A percentile compares a stretch with the other conserved stretches of the same genome.
These are phyloP conservation scores for Ustilago xerochloae DNA, from an alignment of 1,284 basidiomycete species.

Conservation along the genomic window DNA sequence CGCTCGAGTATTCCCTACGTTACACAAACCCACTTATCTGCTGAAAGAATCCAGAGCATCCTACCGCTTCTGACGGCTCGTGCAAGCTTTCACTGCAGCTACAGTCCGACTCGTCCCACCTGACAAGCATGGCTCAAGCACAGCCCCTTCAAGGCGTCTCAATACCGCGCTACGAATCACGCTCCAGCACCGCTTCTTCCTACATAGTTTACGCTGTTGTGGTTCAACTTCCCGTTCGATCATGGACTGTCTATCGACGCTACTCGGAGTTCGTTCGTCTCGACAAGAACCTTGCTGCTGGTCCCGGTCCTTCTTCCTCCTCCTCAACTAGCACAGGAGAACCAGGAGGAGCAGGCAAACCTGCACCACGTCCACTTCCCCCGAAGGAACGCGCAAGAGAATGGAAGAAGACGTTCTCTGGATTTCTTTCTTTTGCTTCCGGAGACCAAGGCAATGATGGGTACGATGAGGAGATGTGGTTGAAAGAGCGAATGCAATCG, in stretches of 20 bases:
- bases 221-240: constrained; percentile 77
- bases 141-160: constrained; percentile 65
- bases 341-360: constrained; percentile 28
- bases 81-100: too few relatives aligned
- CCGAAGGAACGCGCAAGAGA: constrained; percentile 78
- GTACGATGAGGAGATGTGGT: constrained; percentile 69
- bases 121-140: constrained; percentile 41
- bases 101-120: too few relatives aligned
- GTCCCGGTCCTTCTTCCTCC: constrained; percentile 70
- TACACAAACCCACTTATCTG: too few relatives aligned
- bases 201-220: constrained; percentile 84
- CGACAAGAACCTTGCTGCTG: constrained; percentile 80
- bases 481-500: constrained; percentile 79
- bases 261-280: constrained; percentile 93
- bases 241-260: constrained; percentile 91
- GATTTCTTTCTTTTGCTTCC: constrained; percentile 29
- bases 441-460: constrained; percentile 14
- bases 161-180: constrained; percentile 58
- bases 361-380: constrained; percentile 81
- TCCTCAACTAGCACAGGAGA: constrained; percentile 16
- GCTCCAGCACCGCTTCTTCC: constrained; percentile 68
- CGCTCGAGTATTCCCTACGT: too few relatives aligned
- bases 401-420: constrained; percentile 57
- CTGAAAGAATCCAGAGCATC: too few relatives aligned
- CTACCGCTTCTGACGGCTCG: too few relatives aligned